A percentile compares a stretch with the other conserved stretches of the same genome.
These are phyloP conservation scores for Pisolithus microcarpus DNA, from an alignment of 768 basidiomycete genomes.

Conservation along the genomic window DNA sequence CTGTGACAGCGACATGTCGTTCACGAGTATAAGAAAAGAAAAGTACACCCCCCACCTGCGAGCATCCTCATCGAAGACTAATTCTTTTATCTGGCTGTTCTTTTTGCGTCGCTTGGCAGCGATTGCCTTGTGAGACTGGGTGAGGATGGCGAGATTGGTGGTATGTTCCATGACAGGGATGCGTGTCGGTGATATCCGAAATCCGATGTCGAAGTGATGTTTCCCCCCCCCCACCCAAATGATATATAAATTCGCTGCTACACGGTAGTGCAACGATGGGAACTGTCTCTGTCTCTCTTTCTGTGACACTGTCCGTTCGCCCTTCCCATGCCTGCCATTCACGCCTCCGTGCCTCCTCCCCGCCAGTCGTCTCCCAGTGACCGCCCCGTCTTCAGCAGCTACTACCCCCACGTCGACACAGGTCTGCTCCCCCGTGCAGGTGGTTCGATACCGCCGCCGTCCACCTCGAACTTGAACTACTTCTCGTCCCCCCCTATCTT, in stretches of 20 bases:
- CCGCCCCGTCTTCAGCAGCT: no score
- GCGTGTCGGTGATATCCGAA: constrained; percentile 8
- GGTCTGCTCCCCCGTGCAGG: constrained; percentile 8
- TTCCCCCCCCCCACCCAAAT: no score
- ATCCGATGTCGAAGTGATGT: neutral
- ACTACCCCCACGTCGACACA: constrained; percentile 12
- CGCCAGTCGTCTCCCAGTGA: no score
- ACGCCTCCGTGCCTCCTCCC: no score
- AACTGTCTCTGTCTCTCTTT: no score
- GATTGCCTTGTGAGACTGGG: constrained; percentile 53
- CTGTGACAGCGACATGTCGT: constrained; percentile 32
- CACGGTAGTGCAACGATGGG: no score
- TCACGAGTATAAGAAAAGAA: constrained; percentile 4
- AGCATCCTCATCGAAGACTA: constrained; percentile 83
- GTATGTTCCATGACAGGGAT: constrained; percentile 18
- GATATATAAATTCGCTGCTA: no score
- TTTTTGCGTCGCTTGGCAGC: constrained; percentile 63
- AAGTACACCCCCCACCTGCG: constrained; percentile 46
- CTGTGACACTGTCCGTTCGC: no score
- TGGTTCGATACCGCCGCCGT: constrained; percentile 12
- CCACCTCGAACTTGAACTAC: constrained; percentile 26
- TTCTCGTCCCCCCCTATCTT: constrained; percentile 13
- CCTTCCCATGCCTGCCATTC: no score
- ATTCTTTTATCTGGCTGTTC: constrained; percentile 63
- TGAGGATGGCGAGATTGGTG: constrained; percentile 50